These are phyloP conservation scores for Ceratocystis lukuohia DNA, from an alignment of 2,329 filamentous ascomycete genomes.

Conservation along the genomic window DNA sequence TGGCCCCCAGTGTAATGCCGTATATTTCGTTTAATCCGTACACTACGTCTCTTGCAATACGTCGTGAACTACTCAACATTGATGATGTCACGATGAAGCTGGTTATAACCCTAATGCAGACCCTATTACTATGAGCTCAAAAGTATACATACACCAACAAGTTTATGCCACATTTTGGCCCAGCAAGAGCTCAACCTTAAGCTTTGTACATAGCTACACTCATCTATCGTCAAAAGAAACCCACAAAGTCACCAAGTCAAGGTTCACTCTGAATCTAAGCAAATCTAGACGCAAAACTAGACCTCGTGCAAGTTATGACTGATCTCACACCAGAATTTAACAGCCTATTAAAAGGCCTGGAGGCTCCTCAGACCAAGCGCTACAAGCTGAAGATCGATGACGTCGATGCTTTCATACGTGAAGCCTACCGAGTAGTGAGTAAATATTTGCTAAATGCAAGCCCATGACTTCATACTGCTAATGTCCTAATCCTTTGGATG, in stretches of 20 bases:
- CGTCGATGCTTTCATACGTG: conserved; percentile 79
- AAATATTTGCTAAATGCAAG: conserved; percentile 13
- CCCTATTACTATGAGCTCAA: not conserved
- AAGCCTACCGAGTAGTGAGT: conserved; percentile 81
- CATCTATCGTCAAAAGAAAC: not conserved
- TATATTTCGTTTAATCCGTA: too few relatives aligned
- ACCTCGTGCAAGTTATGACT: conserved; percentile 29
- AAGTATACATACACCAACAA: not conserved
- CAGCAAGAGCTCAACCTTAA: not conserved
- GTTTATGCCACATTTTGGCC: conserved; percentile 4
- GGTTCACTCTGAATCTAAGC: not conserved
- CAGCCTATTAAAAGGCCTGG: conserved; percentile 48
- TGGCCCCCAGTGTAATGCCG: too few relatives aligned
- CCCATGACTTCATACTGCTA: not conserved
- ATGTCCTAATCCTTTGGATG: not conserved
- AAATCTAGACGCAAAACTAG: not conserved
- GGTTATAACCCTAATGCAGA: not conserved
- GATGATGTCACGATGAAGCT: conserved; percentile 1
- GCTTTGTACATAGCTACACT: not conserved
- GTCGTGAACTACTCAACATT: not conserved
- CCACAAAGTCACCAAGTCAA: not conserved
- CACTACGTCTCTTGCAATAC: not conserved
- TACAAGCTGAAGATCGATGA: conserved; percentile 34
- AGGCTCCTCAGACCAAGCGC: conserved; percentile 36
- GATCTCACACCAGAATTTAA: conserved; percentile 59